Percentiles rank a stretch among this genome's conserved stretches.
Evolutionary conservation across 768 basidiomycete genomes (phyloP).

Genomic region (Auricularia sp.): DNA sequence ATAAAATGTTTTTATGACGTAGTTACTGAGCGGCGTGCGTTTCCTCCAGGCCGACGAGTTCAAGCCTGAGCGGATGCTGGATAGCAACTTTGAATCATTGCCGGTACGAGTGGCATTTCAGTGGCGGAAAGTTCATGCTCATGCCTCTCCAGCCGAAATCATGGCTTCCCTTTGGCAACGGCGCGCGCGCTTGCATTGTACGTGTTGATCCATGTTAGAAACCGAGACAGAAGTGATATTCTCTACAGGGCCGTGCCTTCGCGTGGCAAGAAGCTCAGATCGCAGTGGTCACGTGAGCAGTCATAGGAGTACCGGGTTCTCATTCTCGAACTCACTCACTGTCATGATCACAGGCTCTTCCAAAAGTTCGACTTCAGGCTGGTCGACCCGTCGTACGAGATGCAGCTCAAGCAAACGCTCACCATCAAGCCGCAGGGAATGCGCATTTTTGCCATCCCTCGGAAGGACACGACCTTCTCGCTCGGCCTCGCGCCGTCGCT

Average conservation of each 20-base stretch:
- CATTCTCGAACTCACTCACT: constrained; percentile 14
- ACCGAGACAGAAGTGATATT: constrained; percentile 19
- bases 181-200: constrained; percentile 18
- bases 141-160: constrained; percentile 27
- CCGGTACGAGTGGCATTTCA: constrained; percentile 22
- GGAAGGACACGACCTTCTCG: constrained; percentile 15
- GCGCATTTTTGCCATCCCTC: constrained; percentile 29
- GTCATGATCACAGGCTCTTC: constrained; percentile 29
- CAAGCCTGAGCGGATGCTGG: constrained; percentile 39
- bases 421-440: constrained; percentile 39
- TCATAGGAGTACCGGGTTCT: too few relatives aligned
- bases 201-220: background rate
- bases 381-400: constrained; percentile 34
- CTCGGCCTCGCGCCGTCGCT: constrained; percentile 30
- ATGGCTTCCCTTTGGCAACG: constrained; percentile 31
- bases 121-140: background rate
- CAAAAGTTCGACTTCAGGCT: constrained; percentile 38
- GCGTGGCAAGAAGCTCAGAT: constrained; percentile 40
- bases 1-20: background rate
- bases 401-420: constrained; percentile 35
- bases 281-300: constrained; percentile 34
- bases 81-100: constrained; percentile 37
- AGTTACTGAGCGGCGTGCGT: background rate
- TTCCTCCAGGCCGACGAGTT: constrained; percentile 26
- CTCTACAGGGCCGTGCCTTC: constrained; percentile 32